These are phyloP conservation scores for Trypethelium eluteriae DNA, from an alignment of 495 filamentous ascomycete genomes.

Conservation along the genomic window DNA sequence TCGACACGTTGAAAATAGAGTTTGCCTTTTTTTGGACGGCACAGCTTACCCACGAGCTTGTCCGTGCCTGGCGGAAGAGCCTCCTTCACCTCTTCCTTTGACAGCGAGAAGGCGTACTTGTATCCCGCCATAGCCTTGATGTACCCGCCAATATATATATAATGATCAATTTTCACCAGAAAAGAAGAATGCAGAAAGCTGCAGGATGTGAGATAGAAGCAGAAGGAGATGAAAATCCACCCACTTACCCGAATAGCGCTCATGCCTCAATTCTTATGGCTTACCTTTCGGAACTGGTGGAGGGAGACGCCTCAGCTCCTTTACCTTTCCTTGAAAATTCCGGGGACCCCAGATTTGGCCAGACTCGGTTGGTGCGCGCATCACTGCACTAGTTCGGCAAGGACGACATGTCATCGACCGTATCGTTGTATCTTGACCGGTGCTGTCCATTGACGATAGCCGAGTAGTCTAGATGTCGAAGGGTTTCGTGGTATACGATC, in stretches of 20 bases:
- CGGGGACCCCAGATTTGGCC: slow-evolving; percentile 5
- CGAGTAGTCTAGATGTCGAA: not conserved
- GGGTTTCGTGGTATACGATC: not conserved
- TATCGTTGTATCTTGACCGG: not conserved
- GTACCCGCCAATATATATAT: not conserved
- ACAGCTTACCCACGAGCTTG: slow-evolving; percentile 18
- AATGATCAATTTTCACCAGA: not conserved
- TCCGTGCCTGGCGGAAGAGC: slow-evolving; percentile 23
- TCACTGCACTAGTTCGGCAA: not conserved
- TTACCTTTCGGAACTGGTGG: not conserved
- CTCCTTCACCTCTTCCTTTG: slow-evolving; percentile 20
- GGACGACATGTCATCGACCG: not conserved
- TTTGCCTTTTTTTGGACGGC: not conserved
- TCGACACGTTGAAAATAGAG: not conserved
- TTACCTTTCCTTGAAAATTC: not conserved
- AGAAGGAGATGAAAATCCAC: not conserved
- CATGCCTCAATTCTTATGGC: not conserved
- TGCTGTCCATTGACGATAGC: not conserved
- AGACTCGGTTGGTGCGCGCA: not conserved
- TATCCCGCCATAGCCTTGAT: slow-evolving; percentile 19
- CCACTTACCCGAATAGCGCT: not conserved
- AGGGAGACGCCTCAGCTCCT: not conserved
- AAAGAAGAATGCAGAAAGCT: not conserved
- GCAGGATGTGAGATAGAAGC: not conserved
- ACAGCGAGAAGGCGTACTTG: slow-evolving; percentile 23